phyloP scores from a whole-genome alignment of 2,329 filamentous ascomycete species.

The Pyrenochaeta sp. region DNA sequence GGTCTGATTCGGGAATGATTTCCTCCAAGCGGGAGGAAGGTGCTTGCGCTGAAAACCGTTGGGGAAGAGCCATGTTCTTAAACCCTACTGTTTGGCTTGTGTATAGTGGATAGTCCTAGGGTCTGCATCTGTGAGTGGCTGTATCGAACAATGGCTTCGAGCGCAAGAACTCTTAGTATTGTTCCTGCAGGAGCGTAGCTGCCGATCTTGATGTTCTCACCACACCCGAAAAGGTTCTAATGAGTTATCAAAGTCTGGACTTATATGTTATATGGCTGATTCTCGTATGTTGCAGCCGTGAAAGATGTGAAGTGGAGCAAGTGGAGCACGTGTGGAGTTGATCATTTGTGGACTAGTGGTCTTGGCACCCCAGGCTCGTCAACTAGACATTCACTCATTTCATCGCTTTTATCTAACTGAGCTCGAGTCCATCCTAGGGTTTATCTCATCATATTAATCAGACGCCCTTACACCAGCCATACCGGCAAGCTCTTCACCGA shows the following conservation, averaged over 20 bases:
- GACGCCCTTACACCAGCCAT: constrained; percentile 48
- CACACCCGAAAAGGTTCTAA: no score
- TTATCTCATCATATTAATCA: constrained; percentile 29
- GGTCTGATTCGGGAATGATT: constrained; percentile 28
- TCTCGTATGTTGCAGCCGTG: neutral
- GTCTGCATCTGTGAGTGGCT: constrained; percentile 27
- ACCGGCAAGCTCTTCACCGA: constrained; percentile 44
- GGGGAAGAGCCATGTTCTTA: constrained; percentile 36
- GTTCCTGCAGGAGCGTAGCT: constrained; percentile 23
- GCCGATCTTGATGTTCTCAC: constrained; percentile 12
- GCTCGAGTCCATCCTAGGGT: neutral
- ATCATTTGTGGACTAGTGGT: constrained; percentile 21
- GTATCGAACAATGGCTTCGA: constrained; percentile 32
- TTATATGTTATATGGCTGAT: no score
- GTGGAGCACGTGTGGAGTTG: constrained; percentile 17
- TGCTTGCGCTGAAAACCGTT: constrained; percentile 23
- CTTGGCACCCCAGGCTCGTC: constrained; percentile 23
- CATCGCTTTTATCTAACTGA: constrained; percentile 1
- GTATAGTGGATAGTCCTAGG: constrained; percentile 10
- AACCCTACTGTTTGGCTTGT: constrained; percentile 3
- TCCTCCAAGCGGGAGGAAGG: constrained; percentile 38
- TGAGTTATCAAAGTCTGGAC: no score
- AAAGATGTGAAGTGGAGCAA: constrained; percentile 3
- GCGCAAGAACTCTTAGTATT: constrained; percentile 34
- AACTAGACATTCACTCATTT: neutral